These are phyloP conservation scores for Curvularia sp. DNA, from an alignment of 2,329 filamentous ascomycete genomes.

Conservation along the genomic window DNA sequence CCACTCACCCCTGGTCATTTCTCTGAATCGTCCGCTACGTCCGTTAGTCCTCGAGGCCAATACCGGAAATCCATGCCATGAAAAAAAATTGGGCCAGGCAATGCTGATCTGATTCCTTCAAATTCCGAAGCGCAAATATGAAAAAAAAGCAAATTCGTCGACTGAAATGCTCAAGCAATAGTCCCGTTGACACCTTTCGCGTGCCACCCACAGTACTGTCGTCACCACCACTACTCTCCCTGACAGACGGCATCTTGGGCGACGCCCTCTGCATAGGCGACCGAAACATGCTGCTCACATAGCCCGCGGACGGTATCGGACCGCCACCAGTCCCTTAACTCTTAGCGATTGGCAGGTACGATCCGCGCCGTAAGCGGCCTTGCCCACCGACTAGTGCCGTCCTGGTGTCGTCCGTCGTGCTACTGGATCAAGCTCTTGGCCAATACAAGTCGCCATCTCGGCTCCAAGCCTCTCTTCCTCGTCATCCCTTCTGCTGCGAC, in stretches of 20 bases:
- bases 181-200: conserved; percentile 43
- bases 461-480: conserved; percentile 40
- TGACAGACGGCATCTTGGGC: conserved; percentile 24
- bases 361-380: conserved; percentile 45
- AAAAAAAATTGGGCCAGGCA: conserved; percentile 42
- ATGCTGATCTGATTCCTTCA: conserved; percentile 50
- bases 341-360: conserved; percentile 45
- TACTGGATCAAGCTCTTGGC: conserved; percentile 43
- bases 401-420: conserved; percentile 43
- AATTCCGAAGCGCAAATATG: conserved; percentile 42
- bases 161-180: not conserved
- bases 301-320: conserved; percentile 40
- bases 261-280: conserved; percentile 34
- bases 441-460: conserved; percentile 44
- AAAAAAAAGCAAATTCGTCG: conserved; percentile 34
- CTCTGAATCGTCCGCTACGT: conserved; percentile 44
- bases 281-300: conserved; percentile 33
- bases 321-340: conserved; percentile 35
- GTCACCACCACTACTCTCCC: conserved; percentile 31
- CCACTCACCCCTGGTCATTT: conserved; percentile 42
- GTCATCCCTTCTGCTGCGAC: conserved; percentile 39
- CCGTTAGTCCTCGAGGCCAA: conserved; percentile 39
- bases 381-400: conserved; percentile 39
- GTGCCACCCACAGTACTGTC: conserved; percentile 31
- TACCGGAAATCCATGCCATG: conserved; percentile 32